Conservation (phyloP, 345 rosid species). For the Aquilaria yunnanensis region DNA sequence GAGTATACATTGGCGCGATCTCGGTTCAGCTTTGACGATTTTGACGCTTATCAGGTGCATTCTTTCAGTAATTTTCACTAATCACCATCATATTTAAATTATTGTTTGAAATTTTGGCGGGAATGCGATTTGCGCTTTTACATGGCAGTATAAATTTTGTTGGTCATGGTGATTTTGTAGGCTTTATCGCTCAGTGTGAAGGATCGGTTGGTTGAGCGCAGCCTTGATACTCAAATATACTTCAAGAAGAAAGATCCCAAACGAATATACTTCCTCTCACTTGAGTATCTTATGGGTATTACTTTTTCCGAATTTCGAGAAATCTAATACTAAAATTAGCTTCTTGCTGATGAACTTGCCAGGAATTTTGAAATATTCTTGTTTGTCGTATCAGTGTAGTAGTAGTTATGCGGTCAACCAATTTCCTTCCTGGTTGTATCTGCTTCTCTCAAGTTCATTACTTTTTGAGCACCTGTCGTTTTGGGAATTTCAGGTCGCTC, state of each 20-base stretch:
- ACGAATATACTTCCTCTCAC: conserved; percentile 43
- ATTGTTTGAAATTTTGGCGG: conserved; percentile 22
- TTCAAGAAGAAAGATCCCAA: conserved; percentile 43
- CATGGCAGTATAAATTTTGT: not conserved
- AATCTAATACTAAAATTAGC: no score
- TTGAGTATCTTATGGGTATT: conserved; percentile 50
- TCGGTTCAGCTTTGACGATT: conserved; percentile 39
- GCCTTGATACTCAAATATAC: conserved; percentile 42
- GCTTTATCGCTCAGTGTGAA: conserved; percentile 40
- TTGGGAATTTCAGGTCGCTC: conserved; percentile 33
- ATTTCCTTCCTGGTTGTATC: not conserved
- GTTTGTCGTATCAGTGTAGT: not conserved
- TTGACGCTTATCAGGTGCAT: conserved; percentile 45
- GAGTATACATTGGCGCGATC: conserved; percentile 41
- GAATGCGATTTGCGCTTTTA: conserved; percentile 2
- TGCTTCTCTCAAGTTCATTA: not conserved
- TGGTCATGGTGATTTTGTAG: conserved; percentile 15
- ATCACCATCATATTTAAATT: not conserved
- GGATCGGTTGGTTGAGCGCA: conserved; percentile 42
- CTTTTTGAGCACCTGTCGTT: no score
- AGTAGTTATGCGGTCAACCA: not conserved
- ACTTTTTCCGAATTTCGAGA: no score
- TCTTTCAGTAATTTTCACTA: no score
- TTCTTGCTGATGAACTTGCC: no score
- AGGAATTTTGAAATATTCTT: no score